Conservation (phyloP, 257 asterid genomes). For the Gynochthodes officinalis region DNA sequence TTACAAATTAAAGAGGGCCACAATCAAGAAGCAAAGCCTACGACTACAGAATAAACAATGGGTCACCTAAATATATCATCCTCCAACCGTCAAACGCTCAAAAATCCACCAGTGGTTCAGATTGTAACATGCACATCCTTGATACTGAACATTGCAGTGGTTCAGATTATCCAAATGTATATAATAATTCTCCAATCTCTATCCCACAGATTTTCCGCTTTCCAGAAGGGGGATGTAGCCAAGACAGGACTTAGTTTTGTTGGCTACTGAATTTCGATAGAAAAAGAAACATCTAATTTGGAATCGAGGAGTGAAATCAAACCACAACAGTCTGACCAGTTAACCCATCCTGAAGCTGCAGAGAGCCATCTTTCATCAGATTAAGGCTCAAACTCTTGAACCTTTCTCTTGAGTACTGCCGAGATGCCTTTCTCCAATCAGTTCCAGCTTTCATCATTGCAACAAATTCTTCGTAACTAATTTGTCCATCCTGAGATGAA, state of each 20-base stretch:
- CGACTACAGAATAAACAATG: constrained; percentile 17
- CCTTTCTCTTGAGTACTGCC: constrained; percentile 88
- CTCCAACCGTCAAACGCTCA: constrained; percentile 2
- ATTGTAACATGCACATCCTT: neutral
- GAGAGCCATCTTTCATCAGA: constrained; percentile 84
- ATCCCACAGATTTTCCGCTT: constrained; percentile 1
- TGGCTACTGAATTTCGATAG: constrained; percentile 5
- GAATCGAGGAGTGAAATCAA: constrained; percentile 25
- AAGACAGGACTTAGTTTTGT: constrained; percentile 7
- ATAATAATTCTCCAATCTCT: neutral
- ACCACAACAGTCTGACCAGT: constrained; percentile 68
- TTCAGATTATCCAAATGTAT: neutral
- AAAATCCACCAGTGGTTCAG: constrained; percentile 2
- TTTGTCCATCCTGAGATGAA: constrained; percentile 64
- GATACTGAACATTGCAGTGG: neutral
- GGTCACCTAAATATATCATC: constrained; percentile 13
- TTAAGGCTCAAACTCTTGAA: constrained; percentile 87
- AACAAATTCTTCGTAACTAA: constrained; percentile 79
- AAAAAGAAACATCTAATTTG: neutral
- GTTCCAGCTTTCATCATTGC: constrained; percentile 95
- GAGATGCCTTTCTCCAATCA: constrained; percentile 92
- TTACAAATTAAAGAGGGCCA: constrained; percentile 15
- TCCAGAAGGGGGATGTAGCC: neutral
- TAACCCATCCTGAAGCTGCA: constrained; percentile 77
- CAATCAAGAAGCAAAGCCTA: constrained; percentile 12